Evolutionary conservation across 768 basidiomycete species (phyloP).

Genomic region (Glaciozyma martinii): DNA sequence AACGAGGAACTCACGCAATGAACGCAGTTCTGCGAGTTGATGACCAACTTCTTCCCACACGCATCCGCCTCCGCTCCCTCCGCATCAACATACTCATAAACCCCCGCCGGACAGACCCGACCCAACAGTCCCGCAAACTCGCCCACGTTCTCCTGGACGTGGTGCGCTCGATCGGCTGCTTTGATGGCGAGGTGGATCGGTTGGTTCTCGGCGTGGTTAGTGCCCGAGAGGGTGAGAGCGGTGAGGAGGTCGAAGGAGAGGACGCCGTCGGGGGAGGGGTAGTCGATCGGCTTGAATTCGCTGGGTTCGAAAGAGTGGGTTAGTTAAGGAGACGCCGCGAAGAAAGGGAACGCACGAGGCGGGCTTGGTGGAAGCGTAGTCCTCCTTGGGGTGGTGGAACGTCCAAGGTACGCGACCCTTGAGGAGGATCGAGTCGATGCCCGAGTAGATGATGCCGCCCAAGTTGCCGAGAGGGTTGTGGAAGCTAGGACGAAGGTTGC

Average conservation of each 20-base stretch:
- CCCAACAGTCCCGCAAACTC: constrained; percentile 84
- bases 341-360: constrained; percentile 43
- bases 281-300: constrained; percentile 30
- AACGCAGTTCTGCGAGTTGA: constrained; percentile 67
- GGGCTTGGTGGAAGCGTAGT: constrained; percentile 62
- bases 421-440: constrained; percentile 73
- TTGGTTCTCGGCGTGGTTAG: constrained; percentile 96
- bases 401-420: constrained; percentile 88
- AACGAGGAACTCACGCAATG: constrained; percentile 53
- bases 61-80: constrained; percentile 45
- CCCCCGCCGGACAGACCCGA: constrained; percentile 83
- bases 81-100: constrained; percentile 89
- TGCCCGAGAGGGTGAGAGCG: constrained; percentile 77
- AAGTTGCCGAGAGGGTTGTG: constrained; percentile 62
- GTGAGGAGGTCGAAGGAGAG: constrained; percentile 90
- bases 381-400: constrained; percentile 52
- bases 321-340: background rate
- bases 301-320: background rate
- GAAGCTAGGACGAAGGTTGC: constrained; percentile 87
- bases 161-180: constrained; percentile 46
- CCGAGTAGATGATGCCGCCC: constrained; percentile 83
- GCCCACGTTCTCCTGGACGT: constrained; percentile 64
- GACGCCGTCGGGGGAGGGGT: constrained; percentile 61
- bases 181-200: constrained; percentile 66
- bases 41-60: constrained; percentile 76